Evolutionary conservation across 371 early-diverging fungal species (phyloP), one percentile per base, ranked within the genome.

Genomic region (Mortierella sp.): DNA sequence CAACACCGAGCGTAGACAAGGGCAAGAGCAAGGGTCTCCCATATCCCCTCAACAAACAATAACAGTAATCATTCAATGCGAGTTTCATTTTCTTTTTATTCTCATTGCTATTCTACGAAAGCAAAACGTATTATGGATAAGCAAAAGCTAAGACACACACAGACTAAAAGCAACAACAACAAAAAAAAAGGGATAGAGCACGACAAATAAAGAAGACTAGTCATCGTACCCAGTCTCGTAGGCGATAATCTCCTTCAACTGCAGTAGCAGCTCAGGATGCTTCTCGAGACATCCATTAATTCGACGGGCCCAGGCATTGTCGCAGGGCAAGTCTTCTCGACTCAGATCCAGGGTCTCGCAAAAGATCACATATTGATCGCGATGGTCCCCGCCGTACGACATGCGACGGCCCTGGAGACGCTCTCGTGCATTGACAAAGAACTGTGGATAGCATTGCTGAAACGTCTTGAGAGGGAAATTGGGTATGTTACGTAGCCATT

Each of bases 171-270:
- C n/a, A 26, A 19, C 24, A 24, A 24, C 60, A 28, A 58, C 19
- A 19, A 16, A 0, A 42, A 26, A 47, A 45, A 28, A 60, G 47
- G 48, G 45, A 28, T 19, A 26, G n/a, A 42, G 14, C 26, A 44
- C 8, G 58, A 47, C 26, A 21, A 7, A 4, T 31, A 75, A 45
- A 60, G 44, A 74, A 1, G 38, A 31, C 52, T 80, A 84, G 68
- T 81, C 82, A 44, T 89, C 90, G 19, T 88, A 87, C 52, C 89
- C 91, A 14, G 86, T 82, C 77, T 92, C 93, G 76, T 92, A 92
- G 45, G 90, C 92, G 72, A 91, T 79, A 52, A 92, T 92, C 72
- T 92, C 93, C 74, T 92, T 91, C 28, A 92, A 81, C 70, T 92
- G 93, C 52, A 89, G 86, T 24, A 92, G n/a, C 70, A 91, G 73